Evolutionary conservation across 73 alveolate genomes (phyloP).

Genomic region (Paraurostyla sp.): DNA sequence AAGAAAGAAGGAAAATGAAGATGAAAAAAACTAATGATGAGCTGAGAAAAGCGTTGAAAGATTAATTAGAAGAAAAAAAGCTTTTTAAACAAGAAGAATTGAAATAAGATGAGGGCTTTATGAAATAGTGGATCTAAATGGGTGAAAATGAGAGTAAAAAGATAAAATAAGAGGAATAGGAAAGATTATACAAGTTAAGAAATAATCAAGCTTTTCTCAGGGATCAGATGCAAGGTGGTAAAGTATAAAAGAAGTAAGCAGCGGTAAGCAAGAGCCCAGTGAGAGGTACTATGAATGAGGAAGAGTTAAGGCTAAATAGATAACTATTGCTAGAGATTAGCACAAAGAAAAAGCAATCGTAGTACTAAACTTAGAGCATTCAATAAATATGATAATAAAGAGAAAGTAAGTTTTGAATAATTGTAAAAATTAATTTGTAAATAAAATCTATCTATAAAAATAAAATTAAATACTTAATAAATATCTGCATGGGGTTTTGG

Average conservation of each 20-base stretch:
- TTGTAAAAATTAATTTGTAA: too few relatives aligned
- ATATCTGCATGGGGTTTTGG: too few relatives aligned
- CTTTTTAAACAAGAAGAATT: not conserved
- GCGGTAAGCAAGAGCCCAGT: slow-evolving; percentile 26
- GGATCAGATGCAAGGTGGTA: not conserved
- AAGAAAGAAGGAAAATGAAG: slow-evolving; percentile 2
- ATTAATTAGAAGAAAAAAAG: not conserved
- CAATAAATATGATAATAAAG: too few relatives aligned
- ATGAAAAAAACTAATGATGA: not conserved
- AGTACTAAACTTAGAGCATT: too few relatives aligned
- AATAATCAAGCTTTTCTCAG: not conserved
- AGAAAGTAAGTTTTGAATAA: too few relatives aligned
- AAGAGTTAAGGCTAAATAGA: slow-evolving; percentile 32
- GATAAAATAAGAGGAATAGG: not conserved
- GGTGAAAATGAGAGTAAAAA: slow-evolving; percentile 17
- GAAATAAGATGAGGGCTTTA: not conserved
- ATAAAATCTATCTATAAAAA: too few relatives aligned
- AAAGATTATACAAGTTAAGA: not conserved
- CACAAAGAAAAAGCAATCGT: not conserved
- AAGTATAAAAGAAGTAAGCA: not conserved
- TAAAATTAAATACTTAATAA: too few relatives aligned
- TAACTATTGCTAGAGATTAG: slow-evolving; percentile 35
- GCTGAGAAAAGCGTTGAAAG: slow-evolving; percentile 8
- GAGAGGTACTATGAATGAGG: slow-evolving; percentile 54
- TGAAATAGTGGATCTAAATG: slow-evolving; percentile 7